Evolutionary conservation across 1,284 basidiomycete genomes (phyloP), one percentile per base, ranked within the genome.

Genomic region (Cutaneotrichosporon spelunceum): DNA sequence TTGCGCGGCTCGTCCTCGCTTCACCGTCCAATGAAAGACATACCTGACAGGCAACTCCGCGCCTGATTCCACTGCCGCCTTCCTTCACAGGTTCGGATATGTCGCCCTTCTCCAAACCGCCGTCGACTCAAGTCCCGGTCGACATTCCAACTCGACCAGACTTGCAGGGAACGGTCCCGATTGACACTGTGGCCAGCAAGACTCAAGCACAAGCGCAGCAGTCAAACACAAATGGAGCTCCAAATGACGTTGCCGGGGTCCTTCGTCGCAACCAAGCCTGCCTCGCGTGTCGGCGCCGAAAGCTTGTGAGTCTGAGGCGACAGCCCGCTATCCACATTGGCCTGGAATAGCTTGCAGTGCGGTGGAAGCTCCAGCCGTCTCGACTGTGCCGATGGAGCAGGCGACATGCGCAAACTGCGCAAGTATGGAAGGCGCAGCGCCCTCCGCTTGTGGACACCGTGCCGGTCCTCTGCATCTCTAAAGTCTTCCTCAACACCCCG

Each of bases 191-290:
- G 11, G 4, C 39, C 24, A 30, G 26, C 42, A 54, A 54, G 14
- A n/a, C 39, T 36, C 30, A 21, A 2, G 26, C 19, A 9, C 44
- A 53, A 26, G 33, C 53, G 39, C 59, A 8, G n/a, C 61, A 56
- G 44, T 27, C 24, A 26, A 24, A 26, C 19, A 19, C 63, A 9
- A 33, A 57, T 14, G 62, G 62, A 11, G 52, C 60, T 8, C 61
- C 64, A 2, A 63, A 27, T 49, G 66, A 67, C 45, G 62, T 67
- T 19, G 66, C 66, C 7, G 66, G 66, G 29, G 66, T 67, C 7
- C 66, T 71, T n/a, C 66, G 66, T 13, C 65, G 70, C 14, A 71
- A 71, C 50, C 68, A 69, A 56, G 70, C 70, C 7, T 71, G 70
- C 53, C 64, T 71, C 9, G 66, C 68, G 30, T 71, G 70, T 34